These are phyloP conservation scores for Paramecium tetraurelia DNA, from an alignment of 73 alveolate genomes.

Conservation along the genomic window DNA sequence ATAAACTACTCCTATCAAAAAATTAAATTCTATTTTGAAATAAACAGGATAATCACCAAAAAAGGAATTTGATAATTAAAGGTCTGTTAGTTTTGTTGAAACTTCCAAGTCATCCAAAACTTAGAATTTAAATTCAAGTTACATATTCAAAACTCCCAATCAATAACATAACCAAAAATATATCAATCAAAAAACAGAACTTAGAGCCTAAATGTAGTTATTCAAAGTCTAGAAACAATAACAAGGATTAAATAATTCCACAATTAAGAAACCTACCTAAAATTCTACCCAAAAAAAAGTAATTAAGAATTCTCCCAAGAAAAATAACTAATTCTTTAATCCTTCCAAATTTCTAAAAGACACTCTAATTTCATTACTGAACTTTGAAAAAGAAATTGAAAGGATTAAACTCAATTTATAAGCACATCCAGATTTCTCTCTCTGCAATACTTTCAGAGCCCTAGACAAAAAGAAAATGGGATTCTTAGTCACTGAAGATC, in stretches of 20 bases:
- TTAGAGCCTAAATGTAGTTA: constrained; percentile 38
- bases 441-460: neutral
- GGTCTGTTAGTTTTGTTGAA: constrained; percentile 19
- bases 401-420: neutral
- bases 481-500: neutral
- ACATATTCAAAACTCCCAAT: neutral
- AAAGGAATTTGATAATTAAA: neutral
- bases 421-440: neutral
- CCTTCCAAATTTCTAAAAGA: neutral
- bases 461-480: constrained; percentile 10
- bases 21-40: neutral
- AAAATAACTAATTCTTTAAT: neutral
- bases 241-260: neutral
- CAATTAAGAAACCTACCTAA: neutral
- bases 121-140: neutral
- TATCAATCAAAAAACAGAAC: constrained; percentile 20
- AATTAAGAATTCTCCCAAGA: neutral
- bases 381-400: constrained; percentile 7
- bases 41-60: neutral
- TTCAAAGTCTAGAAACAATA: neutral
- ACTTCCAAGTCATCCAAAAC: neutral
- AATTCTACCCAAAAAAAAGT: neutral
- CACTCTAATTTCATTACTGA: neutral
- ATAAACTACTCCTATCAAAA: neutral
- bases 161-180: neutral